Evolutionary conservation across 805 yeast genomes (phyloP), one percentile per base, ranked within the genome.

Genomic region (Martiniozyma abietophila): DNA sequence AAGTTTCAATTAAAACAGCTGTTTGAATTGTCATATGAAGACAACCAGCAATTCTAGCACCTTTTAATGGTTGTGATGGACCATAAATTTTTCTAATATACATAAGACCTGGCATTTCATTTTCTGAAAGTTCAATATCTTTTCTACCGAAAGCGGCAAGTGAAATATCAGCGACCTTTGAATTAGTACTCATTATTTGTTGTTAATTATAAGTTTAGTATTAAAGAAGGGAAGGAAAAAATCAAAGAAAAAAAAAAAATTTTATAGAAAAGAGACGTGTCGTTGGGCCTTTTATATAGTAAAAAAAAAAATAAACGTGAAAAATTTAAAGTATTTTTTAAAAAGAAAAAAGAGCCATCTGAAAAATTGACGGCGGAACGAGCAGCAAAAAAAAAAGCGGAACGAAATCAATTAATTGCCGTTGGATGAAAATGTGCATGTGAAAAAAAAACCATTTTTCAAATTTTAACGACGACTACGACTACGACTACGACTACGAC

Each of bases 91-190:
- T 74, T 71, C 98, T 83, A 71, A 88, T 89, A 69, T 88, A 82
- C 94, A 92, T 89, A 61, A 89, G 76, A 76, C 98, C 96, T 53
- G 96, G 96, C 96, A 88, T 85, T 70, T 89, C 97, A 64, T 89
- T 89, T 74, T 89, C 98, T 50, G 97, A 92, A 62, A 89, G 76
- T 70, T 89, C 96, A 57, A 89, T 92, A 69, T 89, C 98, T 69
- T 89, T 92, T 76, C 98, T 86, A 71, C 98, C 98, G 67, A 92
- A 89, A 61, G 98, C 98, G 60, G 98, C 97, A 49, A 89, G 77
- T 53, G 96, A 83, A 67, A 92, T 82, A 67, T 89, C 98, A 55
- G 96, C 94, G 63, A 89, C 95, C 69, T 92, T 89, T 76, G 76
- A 92, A 67, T 77, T 81, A 23, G 36, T 32, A 18, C 25, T 19